A percentile compares a stretch with the other conserved stretches of the same genome.
phyloP scores from a whole-genome alignment of 441 rosid species.

The Metrosideros polymorpha region DNA sequence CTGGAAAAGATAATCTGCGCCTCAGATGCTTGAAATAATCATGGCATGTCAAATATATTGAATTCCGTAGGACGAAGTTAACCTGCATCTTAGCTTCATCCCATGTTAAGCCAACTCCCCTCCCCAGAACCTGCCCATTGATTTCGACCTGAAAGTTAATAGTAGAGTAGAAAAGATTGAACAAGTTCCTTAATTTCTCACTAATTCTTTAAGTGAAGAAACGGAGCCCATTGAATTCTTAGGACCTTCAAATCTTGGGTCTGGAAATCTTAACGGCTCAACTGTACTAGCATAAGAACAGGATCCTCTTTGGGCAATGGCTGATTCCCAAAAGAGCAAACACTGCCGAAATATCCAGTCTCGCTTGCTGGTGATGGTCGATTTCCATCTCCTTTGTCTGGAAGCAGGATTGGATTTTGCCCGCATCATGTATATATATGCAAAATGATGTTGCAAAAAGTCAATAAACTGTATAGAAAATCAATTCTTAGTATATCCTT shows the following conservation, averaged over 20 bases:
- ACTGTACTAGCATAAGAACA: conserved; percentile 33
- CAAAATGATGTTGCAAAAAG: background rate
- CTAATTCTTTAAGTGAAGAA: conserved; percentile 79
- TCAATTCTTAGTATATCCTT: background rate
- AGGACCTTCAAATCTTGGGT: conserved; percentile 67
- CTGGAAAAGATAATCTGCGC: background rate
- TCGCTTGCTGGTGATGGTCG: conserved; percentile 39
- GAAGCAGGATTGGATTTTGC: conserved; percentile 45
- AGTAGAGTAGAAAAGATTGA: background rate
- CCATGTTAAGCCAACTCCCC: conserved; percentile 85
- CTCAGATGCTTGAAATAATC: background rate
- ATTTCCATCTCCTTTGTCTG: conserved; percentile 50
- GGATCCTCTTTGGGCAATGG: conserved; percentile 49
- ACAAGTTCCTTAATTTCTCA: conserved; percentile 25
- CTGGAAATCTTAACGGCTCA: conserved; percentile 53
- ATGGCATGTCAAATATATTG: background rate
- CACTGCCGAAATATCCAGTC: conserved; percentile 43
- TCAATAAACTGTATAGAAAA: background rate
- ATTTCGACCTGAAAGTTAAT: conserved; percentile 65
- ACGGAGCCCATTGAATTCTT: conserved; percentile 54
- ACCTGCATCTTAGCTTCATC: conserved; percentile 96
- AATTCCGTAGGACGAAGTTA: conserved; percentile 1
- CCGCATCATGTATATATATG: conserved; percentile 52
- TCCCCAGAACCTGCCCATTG: conserved; percentile 81
- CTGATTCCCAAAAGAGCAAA: conserved; percentile 40